phyloP scores from a whole-genome alignment of 2,329 filamentous ascomycete genomes.

The Atkinsonella hypoxylon region DNA sequence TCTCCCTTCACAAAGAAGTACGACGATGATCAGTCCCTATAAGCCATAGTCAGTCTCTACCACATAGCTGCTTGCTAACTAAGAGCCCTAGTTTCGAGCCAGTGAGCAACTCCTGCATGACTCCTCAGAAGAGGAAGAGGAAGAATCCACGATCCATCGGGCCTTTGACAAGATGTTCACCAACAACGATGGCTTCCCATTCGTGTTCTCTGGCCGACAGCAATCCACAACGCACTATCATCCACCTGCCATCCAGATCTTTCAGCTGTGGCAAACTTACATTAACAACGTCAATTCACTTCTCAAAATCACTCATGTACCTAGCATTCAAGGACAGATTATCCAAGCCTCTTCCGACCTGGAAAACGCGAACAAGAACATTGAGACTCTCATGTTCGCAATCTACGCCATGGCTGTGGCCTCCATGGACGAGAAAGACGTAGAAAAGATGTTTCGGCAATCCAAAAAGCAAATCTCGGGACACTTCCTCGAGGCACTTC shows the following conservation, averaged over 20 bases:
- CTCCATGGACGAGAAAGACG: constrained; percentile 46
- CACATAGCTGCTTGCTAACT: not conserved
- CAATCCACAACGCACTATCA: constrained; percentile 35
- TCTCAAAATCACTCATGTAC: constrained; percentile 55
- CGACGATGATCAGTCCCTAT: constrained; percentile 4
- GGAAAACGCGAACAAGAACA: constrained; percentile 38
- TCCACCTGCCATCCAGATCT: constrained; percentile 45
- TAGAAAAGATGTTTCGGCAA: constrained; percentile 39
- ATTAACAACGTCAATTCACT: constrained; percentile 58
- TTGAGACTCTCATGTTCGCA: constrained; percentile 58
- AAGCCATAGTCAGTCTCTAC: not conserved
- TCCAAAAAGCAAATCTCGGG: constrained; percentile 36
- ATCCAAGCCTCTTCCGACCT: constrained; percentile 48
- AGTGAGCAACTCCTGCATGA: constrained; percentile 36
- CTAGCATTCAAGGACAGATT: constrained; percentile 51
- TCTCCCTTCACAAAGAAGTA: constrained; percentile 41
- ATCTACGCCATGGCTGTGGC: constrained; percentile 48
- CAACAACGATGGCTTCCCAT: constrained; percentile 44
- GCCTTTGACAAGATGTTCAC: constrained; percentile 49
- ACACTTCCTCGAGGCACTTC: constrained; percentile 44
- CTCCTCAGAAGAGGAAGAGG: constrained; percentile 43
- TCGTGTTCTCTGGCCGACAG: constrained; percentile 35
- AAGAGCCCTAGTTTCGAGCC: constrained; percentile 33
- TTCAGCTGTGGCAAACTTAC: constrained; percentile 58
- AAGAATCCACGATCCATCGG: constrained; percentile 42